Percentiles rank a stretch among this genome's conserved stretches.
These are phyloP conservation scores for Vanderwaltozyma tropicalis DNA, from an alignment of 805 yeast genomes.

Conservation along the genomic window DNA sequence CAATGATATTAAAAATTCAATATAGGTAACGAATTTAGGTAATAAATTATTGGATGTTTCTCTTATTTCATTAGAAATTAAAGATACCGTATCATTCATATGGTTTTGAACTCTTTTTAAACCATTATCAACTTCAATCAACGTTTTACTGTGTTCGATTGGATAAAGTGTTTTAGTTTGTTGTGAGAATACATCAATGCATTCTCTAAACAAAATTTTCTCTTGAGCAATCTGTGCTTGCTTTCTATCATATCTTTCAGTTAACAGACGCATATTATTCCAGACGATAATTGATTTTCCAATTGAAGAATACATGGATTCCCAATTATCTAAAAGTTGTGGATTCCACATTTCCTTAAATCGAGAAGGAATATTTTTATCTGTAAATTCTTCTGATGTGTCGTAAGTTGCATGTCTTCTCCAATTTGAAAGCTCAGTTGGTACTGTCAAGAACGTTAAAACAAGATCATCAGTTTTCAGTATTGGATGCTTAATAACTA, in stretches of 20 bases:
- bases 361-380: slow-evolving; percentile 40
- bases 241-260: slow-evolving; percentile 62
- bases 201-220: slow-evolving; percentile 45
- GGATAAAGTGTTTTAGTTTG: slow-evolving; percentile 38
- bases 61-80: slow-evolving; percentile 34
- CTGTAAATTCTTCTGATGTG: slow-evolving; percentile 59
- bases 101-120: slow-evolving; percentile 35
- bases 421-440: slow-evolving; percentile 77
- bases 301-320: slow-evolving; percentile 28
- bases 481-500: slow-evolving; percentile 74
- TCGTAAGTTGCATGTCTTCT: slow-evolving; percentile 68
- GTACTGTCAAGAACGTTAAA: slow-evolving; percentile 69
- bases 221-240: slow-evolving; percentile 62
- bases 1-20: slow-evolving; percentile 52
- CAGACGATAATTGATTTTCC: slow-evolving; percentile 40
- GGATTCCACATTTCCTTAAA: slow-evolving; percentile 39
- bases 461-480: slow-evolving; percentile 64
- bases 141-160: slow-evolving; percentile 29
- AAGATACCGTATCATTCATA: slow-evolving; percentile 23
- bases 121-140: slow-evolving; percentile 40
- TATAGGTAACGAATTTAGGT: slow-evolving; percentile 56
- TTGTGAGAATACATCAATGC: slow-evolving; percentile 46
- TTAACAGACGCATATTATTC: slow-evolving; percentile 45
- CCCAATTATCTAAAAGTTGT: slow-evolving; percentile 31
- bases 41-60: slow-evolving; percentile 36